Base-by-base conservation (phyloP, 768 basidiomycete species). In the Filobasidium floriforme region DNA sequence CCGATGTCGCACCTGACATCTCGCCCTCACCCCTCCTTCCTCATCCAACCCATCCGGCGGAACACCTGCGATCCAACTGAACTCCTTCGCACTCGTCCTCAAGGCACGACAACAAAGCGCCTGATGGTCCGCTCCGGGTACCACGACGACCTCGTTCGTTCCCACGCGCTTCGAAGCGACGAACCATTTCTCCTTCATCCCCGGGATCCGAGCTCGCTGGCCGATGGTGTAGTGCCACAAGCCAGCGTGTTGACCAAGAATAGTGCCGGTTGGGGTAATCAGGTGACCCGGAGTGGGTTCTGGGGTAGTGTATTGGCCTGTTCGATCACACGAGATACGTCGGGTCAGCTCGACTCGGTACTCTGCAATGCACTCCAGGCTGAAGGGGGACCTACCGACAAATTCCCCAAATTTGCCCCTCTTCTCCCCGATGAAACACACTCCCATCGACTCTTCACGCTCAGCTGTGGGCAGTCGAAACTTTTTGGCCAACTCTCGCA, bases 201-300 rank as follows among this genome's bases (percentile, higher is more conserved):
- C 89, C 1, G 79, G 74, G 24, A 94, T 75, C 54, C 84, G 84
- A 0, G 88, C 86, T 37, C 85, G 83, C 76, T 98, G 88, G 1
- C 93, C 93, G 54, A 96, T 82, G 0, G 92, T 94, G 46, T 85
- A 92, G 24, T 82, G 83, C 89, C 90, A 93, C 0, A 92, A 77
- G 0, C 93, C 93, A 1, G 81, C 66, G 73, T 97, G 93, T 49
- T 77, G 61, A 0, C 84, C 88, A 0, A 89, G 59, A 3, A 79
- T 75, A 43, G 82, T 80, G 6, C 87, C 87, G 0, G 83, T 83
- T 0, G 84, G 73, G 62, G 87, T 82, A 52, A 89, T 76, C 12
- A 96, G 86, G 2, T 83, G 82, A 0, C 92, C 92, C 1, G 85
- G 86, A 0, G 59, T 49, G 0, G 65, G 55, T 0, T 83, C 83